Conservation (phyloP, 2,329 filamentous ascomycete species). For the Exophiala bonariae region DNA sequence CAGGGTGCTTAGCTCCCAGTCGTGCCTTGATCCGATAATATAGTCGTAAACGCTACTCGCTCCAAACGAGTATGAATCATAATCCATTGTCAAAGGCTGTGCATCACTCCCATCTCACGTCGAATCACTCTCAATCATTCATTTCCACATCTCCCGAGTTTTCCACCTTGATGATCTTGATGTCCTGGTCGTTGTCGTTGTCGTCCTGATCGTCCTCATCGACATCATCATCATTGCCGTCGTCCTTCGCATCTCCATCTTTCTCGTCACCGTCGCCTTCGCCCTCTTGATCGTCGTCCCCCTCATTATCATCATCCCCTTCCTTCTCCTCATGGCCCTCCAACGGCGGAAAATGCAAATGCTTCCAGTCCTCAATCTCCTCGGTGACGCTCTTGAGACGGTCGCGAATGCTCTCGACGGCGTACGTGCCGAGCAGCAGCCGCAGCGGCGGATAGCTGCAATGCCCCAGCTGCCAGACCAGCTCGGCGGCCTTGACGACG, state of each 20-base stretch:
- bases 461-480: slow-evolving; percentile 93
- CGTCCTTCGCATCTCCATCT: slow-evolving; percentile 11
- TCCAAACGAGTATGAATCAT: too few relatives aligned
- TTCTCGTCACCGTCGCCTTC: slow-evolving; percentile 5
- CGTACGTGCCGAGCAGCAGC: slow-evolving; percentile 86
- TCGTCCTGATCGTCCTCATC: slow-evolving; percentile 4
- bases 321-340: slow-evolving; percentile 30
- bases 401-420: slow-evolving; percentile 93
- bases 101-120: too few relatives aligned
- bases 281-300: slow-evolving; percentile 13
- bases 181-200: neutral
- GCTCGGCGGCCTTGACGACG: slow-evolving; percentile 86
- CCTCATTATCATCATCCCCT: slow-evolving; percentile 21
- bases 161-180: neutral
- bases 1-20: too few relatives aligned
- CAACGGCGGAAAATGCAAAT: slow-evolving; percentile 66
- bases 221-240: slow-evolving; percentile 2
- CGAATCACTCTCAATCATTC: neutral
- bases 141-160: neutral
- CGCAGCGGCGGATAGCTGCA: slow-evolving; percentile 90
- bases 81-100: too few relatives aligned
- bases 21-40: too few relatives aligned
- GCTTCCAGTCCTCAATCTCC: slow-evolving; percentile 92
- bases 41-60: too few relatives aligned
- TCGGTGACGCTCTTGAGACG: slow-evolving; percentile 86